phyloP scores from a whole-genome alignment of 805 yeast genomes.

The Cyberlindnera xishuangbannaensis region DNA sequence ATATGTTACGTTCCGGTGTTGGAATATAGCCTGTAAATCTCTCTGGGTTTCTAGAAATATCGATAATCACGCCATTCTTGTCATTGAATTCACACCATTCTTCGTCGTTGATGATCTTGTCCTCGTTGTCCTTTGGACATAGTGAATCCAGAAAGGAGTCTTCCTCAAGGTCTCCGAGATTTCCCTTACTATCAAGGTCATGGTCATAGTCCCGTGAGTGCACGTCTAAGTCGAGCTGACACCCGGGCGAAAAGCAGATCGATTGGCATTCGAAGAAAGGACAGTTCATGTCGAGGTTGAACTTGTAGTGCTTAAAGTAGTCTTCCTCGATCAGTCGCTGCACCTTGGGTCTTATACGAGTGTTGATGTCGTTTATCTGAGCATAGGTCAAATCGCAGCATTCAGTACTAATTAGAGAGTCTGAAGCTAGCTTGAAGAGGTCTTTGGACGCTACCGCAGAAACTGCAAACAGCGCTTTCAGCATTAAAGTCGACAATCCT shows the following conservation, averaged over 20 bases:
- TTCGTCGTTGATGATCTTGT: slow-evolving; percentile 36
- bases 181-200: slow-evolving; percentile 23
- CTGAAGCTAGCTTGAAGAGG: slow-evolving; percentile 18
- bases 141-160: slow-evolving; percentile 33
- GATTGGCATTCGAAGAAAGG: slow-evolving; percentile 75
- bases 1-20: slow-evolving; percentile 81
- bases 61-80: slow-evolving; percentile 75
- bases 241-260: slow-evolving; percentile 26
- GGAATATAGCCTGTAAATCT: slow-evolving; percentile 97
- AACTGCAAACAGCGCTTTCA: too few relatives aligned
- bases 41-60: slow-evolving; percentile 85
- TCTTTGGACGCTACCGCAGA: too few relatives aligned
- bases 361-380: slow-evolving; percentile 48
- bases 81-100: slow-evolving; percentile 70
- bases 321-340: slow-evolving; percentile 58
- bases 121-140: slow-evolving; percentile 24
- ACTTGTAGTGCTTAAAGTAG: slow-evolving; percentile 68
- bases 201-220: slow-evolving; percentile 24
- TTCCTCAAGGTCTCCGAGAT: slow-evolving; percentile 38
- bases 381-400: slow-evolving; percentile 37
- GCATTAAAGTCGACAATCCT: too few relatives aligned
- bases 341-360: slow-evolving; percentile 49
- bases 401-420: slow-evolving; percentile 16
- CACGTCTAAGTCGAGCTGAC: slow-evolving; percentile 26
- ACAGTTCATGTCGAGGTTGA: slow-evolving; percentile 78